A percentile compares a stretch with the other conserved stretches of the same genome.
Evolutionary conservation across 2,329 filamentous ascomycete species (phyloP).

Genomic region (Tothia fuscella): DNA sequence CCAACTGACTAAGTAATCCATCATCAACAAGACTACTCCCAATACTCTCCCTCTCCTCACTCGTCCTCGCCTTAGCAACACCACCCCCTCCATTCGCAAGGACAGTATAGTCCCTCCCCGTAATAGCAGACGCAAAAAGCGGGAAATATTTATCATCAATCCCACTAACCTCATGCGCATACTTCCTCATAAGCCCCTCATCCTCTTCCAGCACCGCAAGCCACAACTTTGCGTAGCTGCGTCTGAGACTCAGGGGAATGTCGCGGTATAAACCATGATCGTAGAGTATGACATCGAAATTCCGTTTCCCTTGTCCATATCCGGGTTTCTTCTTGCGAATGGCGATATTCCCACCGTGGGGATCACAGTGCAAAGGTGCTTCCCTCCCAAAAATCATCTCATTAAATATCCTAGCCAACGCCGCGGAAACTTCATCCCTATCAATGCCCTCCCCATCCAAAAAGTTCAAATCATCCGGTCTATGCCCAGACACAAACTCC

Average conservation of each 20-base stretch:
- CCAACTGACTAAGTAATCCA: conserved; percentile 76
- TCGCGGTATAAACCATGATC: conserved; percentile 95
- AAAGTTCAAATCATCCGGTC: conserved; percentile 80
- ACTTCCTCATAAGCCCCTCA: conserved; percentile 72
- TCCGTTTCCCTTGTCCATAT: conserved; percentile 40
- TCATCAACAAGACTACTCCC: conserved; percentile 78
- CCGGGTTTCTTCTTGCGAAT: conserved; percentile 57
- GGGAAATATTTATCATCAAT: conserved; percentile 85
- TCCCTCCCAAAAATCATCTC: conserved; percentile 95
- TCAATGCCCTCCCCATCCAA: conserved; percentile 80
- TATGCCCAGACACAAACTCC: conserved; percentile 78
- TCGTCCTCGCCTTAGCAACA: conserved; percentile 37
- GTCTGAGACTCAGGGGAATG: conserved; percentile 65
- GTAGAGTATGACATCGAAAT: conserved; percentile 94
- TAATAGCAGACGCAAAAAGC: conserved; percentile 91
- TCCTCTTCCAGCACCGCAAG: conserved; percentile 88
- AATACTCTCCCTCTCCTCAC: conserved; percentile 62
- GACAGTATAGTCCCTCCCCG: conserved; percentile 77
- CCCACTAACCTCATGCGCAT: conserved; percentile 78
- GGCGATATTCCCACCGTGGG: conserved; percentile 91
- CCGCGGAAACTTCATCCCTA: conserved; percentile 87
- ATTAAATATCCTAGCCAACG: conserved; percentile 87
- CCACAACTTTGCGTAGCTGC: conserved; percentile 94
- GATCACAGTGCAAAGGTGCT: conserved; percentile 89
- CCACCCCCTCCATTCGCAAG: conserved; percentile 37